A percentile compares a stretch with the other conserved stretches of the same genome.
phyloP scores from a whole-genome alignment of 805 yeast species.

The Blastobotrys americana region DNA sequence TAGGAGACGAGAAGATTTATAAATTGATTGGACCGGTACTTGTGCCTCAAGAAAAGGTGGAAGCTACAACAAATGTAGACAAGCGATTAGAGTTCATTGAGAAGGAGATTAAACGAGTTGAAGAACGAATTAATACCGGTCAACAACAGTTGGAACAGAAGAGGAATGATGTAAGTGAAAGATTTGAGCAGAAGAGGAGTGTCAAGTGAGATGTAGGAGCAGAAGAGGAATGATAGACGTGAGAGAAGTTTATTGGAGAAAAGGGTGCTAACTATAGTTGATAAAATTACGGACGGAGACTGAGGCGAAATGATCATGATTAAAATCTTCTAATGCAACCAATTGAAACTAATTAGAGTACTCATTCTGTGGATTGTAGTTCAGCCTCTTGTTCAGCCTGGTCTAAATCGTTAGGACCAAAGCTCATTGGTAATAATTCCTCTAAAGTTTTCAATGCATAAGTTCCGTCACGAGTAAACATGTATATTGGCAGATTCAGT shows the following conservation, averaged over 20 bases:
- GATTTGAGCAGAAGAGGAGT: not conserved
- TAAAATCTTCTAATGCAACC: too few species aligned
- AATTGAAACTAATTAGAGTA: too few species aligned
- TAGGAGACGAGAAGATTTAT: slow-evolving; percentile 67
- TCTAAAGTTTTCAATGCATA: slow-evolving; percentile 42
- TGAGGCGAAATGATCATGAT: slow-evolving; percentile 4
- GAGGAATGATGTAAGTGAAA: slow-evolving; percentile 40
- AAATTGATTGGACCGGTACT: slow-evolving; percentile 90
- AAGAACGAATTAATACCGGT: slow-evolving; percentile 52
- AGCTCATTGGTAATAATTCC: slow-evolving; percentile 72
- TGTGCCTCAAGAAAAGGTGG: slow-evolving; percentile 77
- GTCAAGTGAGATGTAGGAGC: not conserved
- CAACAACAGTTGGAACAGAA: slow-evolving; percentile 52
- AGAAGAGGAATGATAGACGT: not conserved
- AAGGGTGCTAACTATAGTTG: slow-evolving; percentile 5
- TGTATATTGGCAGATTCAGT: slow-evolving; percentile 48
- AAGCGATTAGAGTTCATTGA: slow-evolving; percentile 86
- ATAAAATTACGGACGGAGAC: slow-evolving; percentile 7
- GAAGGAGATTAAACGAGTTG: slow-evolving; percentile 71
- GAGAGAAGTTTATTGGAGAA: not conserved
- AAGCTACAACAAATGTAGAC: slow-evolving; percentile 75
- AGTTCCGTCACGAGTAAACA: slow-evolving; percentile 45
- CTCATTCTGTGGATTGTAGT: too few species aligned
- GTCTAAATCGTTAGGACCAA: slow-evolving; percentile 69
- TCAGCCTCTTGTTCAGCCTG: slow-evolving; percentile 1